phyloP scores from a whole-genome alignment of 345 rosid species.

The Murraya koenigii region DNA sequence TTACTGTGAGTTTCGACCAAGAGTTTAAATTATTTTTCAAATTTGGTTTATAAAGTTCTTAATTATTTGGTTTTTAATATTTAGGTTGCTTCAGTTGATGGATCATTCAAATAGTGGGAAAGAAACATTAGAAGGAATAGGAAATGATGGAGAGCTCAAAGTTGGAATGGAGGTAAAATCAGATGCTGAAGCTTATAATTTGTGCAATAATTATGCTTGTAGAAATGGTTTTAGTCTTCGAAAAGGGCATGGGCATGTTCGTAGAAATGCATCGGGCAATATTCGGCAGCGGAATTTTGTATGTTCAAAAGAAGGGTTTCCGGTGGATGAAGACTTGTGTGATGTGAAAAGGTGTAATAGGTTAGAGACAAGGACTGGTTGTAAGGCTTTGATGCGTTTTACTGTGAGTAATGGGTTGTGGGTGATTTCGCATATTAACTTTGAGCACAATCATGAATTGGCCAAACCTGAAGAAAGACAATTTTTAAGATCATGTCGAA shows the following conservation, averaged over 20 bases:
- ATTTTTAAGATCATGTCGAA: constrained; percentile 4
- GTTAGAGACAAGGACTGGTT: constrained; percentile 22
- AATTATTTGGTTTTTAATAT: not conserved
- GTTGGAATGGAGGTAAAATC: not conserved
- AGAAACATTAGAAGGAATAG: not conserved
- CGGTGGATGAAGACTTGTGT: not conserved
- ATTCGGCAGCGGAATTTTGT: constrained; percentile 15
- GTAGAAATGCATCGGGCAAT: not conserved
- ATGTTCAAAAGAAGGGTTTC: constrained; percentile 24
- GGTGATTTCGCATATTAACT: constrained; percentile 11
- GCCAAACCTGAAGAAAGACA: constrained; percentile 15
- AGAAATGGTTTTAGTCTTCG: constrained; percentile 25
- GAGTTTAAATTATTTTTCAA: too few species aligned
- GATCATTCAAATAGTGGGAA: not conserved
- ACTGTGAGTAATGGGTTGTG: constrained; percentile 14
- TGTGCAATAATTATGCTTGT: constrained; percentile 18
- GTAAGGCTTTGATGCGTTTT: constrained; percentile 17
- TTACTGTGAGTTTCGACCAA: too few species aligned
- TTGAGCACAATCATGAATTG: constrained; percentile 22
- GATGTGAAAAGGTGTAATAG: constrained; percentile 6
- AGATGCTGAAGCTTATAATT: constrained; percentile 21
- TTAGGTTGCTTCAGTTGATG: not conserved
- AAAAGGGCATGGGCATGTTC: constrained; percentile 21
- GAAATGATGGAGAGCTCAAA: not conserved
- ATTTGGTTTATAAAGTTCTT: too few species aligned